These are phyloP conservation scores for Chlorella sp. DNA, from an alignment of 139 green algal species.

Conservation along the genomic window DNA sequence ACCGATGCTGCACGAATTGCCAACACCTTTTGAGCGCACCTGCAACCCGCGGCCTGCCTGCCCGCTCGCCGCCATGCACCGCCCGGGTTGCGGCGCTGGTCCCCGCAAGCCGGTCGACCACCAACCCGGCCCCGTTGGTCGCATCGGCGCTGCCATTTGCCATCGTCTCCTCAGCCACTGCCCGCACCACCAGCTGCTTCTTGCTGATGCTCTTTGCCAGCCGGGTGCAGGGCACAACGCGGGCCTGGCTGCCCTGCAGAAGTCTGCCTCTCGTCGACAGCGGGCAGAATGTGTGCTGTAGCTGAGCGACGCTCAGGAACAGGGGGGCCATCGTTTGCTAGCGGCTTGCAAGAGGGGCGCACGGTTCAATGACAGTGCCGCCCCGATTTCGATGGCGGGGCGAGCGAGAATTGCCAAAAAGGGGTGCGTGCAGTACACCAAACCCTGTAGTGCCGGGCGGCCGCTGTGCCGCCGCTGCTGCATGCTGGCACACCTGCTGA, in stretches of 20 bases:
- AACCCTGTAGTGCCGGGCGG: no score
- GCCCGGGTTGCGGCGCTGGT: conserved; percentile 42
- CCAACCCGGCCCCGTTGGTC: neutral
- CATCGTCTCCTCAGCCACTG: conserved; percentile 24
- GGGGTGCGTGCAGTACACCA: neutral
- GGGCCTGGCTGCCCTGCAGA: conserved; percentile 27
- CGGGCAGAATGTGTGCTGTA: conserved; percentile 34
- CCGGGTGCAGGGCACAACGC: conserved; percentile 38
- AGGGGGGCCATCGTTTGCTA: conserved; percentile 23
- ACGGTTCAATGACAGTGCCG: no score
- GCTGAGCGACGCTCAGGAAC: neutral
- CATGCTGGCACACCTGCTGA: neutral
- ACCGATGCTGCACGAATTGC: no score
- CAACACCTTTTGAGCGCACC: neutral
- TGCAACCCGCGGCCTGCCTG: conserved; percentile 79
- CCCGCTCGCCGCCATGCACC: conserved; percentile 85
- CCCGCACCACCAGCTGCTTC: conserved; percentile 6
- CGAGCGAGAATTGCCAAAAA: neutral
- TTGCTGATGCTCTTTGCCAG: conserved; percentile 20
- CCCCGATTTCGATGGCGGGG: no score
- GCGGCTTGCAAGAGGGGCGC: neutral
- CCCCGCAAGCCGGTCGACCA: conserved; percentile 8
- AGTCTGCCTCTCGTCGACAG: neutral
- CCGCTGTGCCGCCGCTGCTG: neutral
- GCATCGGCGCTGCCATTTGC: neutral